Evolutionary conservation across 2,329 filamentous ascomycete species (phyloP).

Genomic region (Coniochaeta hoffmannii): DNA sequence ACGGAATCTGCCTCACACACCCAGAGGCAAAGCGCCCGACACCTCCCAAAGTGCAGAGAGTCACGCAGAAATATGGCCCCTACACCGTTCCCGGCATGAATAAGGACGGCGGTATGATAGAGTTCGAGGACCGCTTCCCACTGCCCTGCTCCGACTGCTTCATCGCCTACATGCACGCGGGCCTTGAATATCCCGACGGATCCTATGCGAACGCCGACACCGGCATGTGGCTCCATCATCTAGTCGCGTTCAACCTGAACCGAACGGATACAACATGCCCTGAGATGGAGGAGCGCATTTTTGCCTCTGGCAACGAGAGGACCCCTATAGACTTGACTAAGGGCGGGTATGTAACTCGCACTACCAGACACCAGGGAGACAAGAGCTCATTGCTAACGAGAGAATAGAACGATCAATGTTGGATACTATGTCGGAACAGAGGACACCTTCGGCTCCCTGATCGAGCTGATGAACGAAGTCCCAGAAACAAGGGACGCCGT

Average conservation of each 20-base stretch:
- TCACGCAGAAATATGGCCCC: constrained; percentile 13
- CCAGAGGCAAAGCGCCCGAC: constrained; percentile 11
- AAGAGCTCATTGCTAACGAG: not conserved
- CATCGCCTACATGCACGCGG: constrained; percentile 17
- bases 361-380: not conserved
- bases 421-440: constrained; percentile 13
- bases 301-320: constrained; percentile 17
- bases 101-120: constrained; percentile 11
- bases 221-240: constrained; percentile 22
- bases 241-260: constrained; percentile 10
- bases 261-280: constrained; percentile 13
- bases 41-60: constrained; percentile 9
- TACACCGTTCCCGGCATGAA: constrained; percentile 11
- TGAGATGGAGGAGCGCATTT: constrained; percentile 5
- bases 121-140: constrained; percentile 6
- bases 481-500: constrained; percentile 7
- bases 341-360: constrained; percentile 8
- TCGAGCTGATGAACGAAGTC: constrained; percentile 16
- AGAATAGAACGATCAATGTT: constrained; percentile 10
- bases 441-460: constrained; percentile 7
- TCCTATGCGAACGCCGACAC: constrained; percentile 21
- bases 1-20: not conserved
- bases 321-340: constrained; percentile 11
- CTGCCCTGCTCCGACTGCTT: constrained; percentile 17
- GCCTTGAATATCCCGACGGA: constrained; percentile 21